Evolutionary conservation across 176 grass and related monocot species (phyloP), one percentile per base, ranked within the genome.

Genomic region (Cocos nucifera): DNA sequence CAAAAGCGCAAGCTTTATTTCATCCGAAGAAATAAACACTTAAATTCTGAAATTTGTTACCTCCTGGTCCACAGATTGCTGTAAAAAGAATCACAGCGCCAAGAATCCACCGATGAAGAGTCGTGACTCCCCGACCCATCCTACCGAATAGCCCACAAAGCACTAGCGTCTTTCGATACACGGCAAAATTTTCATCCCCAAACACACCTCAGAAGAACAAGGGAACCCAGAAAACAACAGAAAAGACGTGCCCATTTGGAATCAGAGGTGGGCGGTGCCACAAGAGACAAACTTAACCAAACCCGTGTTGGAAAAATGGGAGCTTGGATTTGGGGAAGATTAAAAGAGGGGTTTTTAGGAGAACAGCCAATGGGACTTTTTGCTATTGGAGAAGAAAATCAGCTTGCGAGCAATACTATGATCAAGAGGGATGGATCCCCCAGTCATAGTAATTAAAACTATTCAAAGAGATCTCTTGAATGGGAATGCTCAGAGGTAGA

Each of bases 51-150:
- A 74, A 3, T 48, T 54, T 0, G 57, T 79, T 77, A 95, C 89
- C 85, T 85, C 18, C 77, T 74, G 85, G 85, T 85, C 81, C 89
- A 52, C 23, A 64, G 69, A 70, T 62, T 49, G 20, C 21, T 48
- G 54, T 21, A 30, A 54, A n/a, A 70, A 67, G 3, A 70, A 69
- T n/a, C 16, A 63, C 39, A 27, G 55, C 54, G 9, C 51, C 30
- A 27, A 85, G 70, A 62, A 77, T 24, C 21, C 67, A 69, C 67
- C 79, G 70, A 29, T 75, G 77, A 62, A 89, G 62, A 67, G 75
- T 0, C 75, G 44, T 70, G 50, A 54, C 53, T 77, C 62, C 22
- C 69, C 69, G 6, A 69, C 49, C 55, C 55, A 69, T 48, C 15
- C 58, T 69, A 32, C 59, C 77, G 55, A 76, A 20, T 49, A 53